Evolutionary conservation across 2,329 filamentous ascomycete genomes (phyloP).

Genomic region (Lachnellula suecica): DNA sequence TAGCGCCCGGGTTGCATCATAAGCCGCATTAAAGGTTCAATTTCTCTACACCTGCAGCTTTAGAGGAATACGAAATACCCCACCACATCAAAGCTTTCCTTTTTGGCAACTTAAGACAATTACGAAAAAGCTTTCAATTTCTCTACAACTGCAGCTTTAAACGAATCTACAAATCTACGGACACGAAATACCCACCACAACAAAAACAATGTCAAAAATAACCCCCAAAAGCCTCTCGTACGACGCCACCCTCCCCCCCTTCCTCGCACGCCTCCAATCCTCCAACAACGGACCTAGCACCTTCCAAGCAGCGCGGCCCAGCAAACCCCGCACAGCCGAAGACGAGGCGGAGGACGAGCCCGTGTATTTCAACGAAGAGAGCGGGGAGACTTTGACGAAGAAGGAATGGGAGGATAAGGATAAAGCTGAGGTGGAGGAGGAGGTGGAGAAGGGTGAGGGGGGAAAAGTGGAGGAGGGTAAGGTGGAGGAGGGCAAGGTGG

Average conservation of each 20-base stretch:
- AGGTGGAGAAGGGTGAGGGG: constrained; percentile 22
- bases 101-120: no score
- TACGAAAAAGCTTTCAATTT: no score
- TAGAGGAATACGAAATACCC: no score
- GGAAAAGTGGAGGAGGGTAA: constrained; percentile 15
- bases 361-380: constrained; percentile 71
- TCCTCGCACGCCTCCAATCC: constrained; percentile 56
- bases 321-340: constrained; percentile 55
- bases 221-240: constrained; percentile 72
- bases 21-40: no score
- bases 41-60: no score
- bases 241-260: constrained; percentile 57
- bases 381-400: constrained; percentile 52
- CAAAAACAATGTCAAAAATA: constrained; percentile 49
- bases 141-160: no score
- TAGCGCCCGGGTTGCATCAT: not conserved
- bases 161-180: no score
- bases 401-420: constrained; percentile 35
- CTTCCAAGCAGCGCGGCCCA: constrained; percentile 32
- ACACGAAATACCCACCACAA: no score
- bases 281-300: constrained; percentile 45
- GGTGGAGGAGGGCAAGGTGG: constrained; percentile 4
- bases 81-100: no score
- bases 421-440: constrained; percentile 22
- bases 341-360: constrained; percentile 77